Evolutionary conservation across 208 protist species (phyloP), one percentile per base, ranked within the genome.

Genomic region (Balamuthia mandrillaris): DNA sequence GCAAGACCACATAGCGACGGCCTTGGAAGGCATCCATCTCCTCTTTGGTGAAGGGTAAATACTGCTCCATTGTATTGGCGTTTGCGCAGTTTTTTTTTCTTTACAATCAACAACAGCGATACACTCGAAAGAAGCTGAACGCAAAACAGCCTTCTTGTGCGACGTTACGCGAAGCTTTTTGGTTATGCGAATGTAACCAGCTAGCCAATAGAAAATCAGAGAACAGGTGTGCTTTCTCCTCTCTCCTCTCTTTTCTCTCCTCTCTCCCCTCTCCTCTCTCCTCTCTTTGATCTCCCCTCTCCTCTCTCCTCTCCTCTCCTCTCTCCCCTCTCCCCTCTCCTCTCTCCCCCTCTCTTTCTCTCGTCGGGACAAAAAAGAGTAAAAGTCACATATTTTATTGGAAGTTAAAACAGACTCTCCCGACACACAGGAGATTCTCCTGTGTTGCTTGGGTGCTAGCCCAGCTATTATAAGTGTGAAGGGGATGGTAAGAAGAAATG

Each of bases 91-190:
- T 49, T 85, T 29, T 12, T 87, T 14, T 65, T 87, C 33, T 87
- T 82, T 37, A 70, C 79, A 18, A 70, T 84, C 35, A 65, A 65
- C 10, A 82, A 87, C 21, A 2, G 6, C 9, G 29, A n/a, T 14
- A 68, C 52, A 5, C 81, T 82, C 33, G n/a, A n/a, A 68, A 87
- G 33, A 87, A 87, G 24, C 42, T 87, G n/a, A n/a, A n/a, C n/a
- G n/a, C n/a, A n/a, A n/a, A n/a, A n/a, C n/a, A n/a, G n/a, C n/a
- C n/a, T n/a, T 54, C 47, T 24, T 14, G 41, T 56, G 45, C 24
- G 37, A 6, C 47, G 79, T 44, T 39, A 65, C 21, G 3, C 24
- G 2, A 58, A 70, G 41, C 27, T 84, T 58, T 12, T 12, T 35
- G 61, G 21, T 21, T 54, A n/a, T n/a, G n/a, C n/a, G n/a, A n/a